Conservation (phyloP, 176 grass and related monocot genomes). For the Hyparrhenia diplandra region DNA sequence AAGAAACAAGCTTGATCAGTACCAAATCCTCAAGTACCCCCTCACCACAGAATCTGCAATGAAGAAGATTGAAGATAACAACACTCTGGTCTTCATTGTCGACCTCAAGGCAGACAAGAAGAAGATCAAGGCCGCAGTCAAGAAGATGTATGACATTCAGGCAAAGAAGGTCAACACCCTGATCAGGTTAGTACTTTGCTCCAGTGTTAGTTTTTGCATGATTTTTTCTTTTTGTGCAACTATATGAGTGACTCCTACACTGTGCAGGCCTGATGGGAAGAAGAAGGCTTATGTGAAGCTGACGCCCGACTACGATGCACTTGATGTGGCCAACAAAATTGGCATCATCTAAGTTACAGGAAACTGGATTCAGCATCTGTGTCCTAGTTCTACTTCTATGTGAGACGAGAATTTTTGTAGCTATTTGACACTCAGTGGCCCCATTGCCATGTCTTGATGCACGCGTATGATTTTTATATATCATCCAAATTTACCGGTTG, state of each 20-base stretch:
- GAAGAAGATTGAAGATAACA: background rate
- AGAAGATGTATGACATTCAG: background rate
- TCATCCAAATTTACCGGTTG: background rate
- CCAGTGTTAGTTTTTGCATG: background rate
- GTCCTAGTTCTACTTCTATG: background rate
- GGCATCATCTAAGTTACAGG: background rate
- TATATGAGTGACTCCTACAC: background rate
- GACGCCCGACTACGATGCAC: background rate
- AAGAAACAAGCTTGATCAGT: background rate
- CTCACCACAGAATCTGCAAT: background rate
- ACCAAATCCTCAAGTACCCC: background rate
- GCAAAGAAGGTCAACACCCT: background rate
- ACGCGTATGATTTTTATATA: background rate
- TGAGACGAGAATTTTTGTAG: background rate
- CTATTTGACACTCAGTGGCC: background rate
- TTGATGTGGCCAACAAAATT: background rate
- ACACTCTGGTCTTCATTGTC: background rate
- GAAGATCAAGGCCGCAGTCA: background rate
- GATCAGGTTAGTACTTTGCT: background rate
- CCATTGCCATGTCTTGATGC: background rate
- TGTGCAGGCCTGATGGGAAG: background rate
- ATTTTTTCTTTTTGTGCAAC: background rate
- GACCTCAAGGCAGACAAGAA: background rate
- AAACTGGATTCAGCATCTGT: background rate
- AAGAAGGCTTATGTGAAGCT: background rate